Conservation (phyloP, 306 rosid species). For the Comarum palustre region DNA sequence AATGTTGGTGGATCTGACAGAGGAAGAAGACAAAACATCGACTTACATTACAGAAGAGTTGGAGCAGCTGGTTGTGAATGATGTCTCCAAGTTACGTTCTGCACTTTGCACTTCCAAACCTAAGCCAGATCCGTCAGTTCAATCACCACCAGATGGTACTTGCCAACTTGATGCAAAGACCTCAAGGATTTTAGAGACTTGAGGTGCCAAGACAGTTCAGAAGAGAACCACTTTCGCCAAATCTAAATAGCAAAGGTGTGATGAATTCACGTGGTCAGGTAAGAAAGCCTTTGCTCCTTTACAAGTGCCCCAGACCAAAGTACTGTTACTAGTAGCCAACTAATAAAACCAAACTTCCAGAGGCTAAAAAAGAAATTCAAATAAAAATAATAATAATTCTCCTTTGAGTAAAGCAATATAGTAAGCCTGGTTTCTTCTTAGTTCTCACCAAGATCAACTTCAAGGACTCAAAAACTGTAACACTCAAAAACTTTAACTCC, state of each 20-base stretch:
- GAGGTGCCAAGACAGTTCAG: constrained; percentile 67
- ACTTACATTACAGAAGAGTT: constrained; percentile 56
- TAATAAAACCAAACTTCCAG: constrained; percentile 66
- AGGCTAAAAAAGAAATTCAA: constrained; percentile 56
- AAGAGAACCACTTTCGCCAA: constrained; percentile 37
- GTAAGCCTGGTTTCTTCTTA: not conserved
- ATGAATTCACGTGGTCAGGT: constrained; percentile 20
- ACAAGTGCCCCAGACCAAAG: constrained; percentile 39
- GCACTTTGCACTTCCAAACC: constrained; percentile 41
- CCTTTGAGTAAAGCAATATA: not conserved
- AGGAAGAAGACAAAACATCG: constrained; percentile 2
- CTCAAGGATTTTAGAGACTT: constrained; percentile 70
- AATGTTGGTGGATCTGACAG: constrained; percentile 2
- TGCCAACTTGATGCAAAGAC: constrained; percentile 55
- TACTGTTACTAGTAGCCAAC: constrained; percentile 37
- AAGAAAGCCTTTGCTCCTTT: constrained; percentile 47
- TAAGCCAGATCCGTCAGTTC: constrained; percentile 40
- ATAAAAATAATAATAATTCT: constrained; percentile 32
- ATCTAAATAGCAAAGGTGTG: constrained; percentile 33
- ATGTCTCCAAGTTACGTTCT: constrained; percentile 45
- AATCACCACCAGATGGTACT: constrained; percentile 37
- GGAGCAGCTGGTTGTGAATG: constrained; percentile 65
- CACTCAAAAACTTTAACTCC: not conserved
- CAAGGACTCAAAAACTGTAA: not conserved
- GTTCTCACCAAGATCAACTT: not conserved